A percentile compares a stretch with the other conserved stretches of the same genome.
Conservation (phyloP, 345 rosid species). For the Odontarrhena argentea region DNA sequence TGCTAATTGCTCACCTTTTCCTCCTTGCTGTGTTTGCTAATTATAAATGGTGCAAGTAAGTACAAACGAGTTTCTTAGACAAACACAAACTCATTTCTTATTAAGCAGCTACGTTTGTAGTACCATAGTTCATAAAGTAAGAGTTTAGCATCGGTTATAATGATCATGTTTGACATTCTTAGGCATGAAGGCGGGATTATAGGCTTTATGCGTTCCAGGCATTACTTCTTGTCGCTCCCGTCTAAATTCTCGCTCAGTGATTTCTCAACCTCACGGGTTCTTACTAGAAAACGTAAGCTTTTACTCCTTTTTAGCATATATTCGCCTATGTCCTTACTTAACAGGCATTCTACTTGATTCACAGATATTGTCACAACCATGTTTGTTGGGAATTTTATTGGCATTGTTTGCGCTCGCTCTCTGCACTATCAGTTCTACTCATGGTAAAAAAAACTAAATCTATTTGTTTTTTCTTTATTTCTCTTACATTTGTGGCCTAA, state of each 20-base stretch:
- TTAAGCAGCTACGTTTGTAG: background rate
- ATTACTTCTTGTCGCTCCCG: slow-evolving; percentile 43
- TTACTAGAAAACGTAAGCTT: slow-evolving; percentile 68
- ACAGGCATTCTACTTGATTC: slow-evolving; percentile 27
- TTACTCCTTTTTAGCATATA: slow-evolving; percentile 1
- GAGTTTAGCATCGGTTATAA: slow-evolving; percentile 15
- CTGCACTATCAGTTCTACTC: slow-evolving; percentile 97
- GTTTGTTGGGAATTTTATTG: slow-evolving; percentile 89
- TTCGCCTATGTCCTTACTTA: slow-evolving; percentile 30
- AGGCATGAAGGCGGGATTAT: slow-evolving; percentile 91
- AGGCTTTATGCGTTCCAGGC: slow-evolving; percentile 58
- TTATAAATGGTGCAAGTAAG: slow-evolving; percentile 97
- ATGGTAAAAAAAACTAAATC: slow-evolving; percentile 49
- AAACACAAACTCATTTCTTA: background rate
- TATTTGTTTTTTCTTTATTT: background rate
- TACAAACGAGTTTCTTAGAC: slow-evolving; percentile 17
- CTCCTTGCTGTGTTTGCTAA: slow-evolving; percentile 70
- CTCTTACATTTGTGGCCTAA: background rate
- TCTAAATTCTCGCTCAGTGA: slow-evolving; percentile 39
- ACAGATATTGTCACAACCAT: slow-evolving; percentile 74
- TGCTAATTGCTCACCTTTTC: slow-evolving; percentile 72
- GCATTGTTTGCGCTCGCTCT: slow-evolving; percentile 86
- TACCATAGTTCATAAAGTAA: slow-evolving; percentile 1
- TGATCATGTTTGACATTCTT: slow-evolving; percentile 26
- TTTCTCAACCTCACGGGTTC: slow-evolving; percentile 46